Evolutionary conservation across 2,329 filamentous ascomycete genomes (phyloP).

Genomic region (Cryphonectria carpinicola): DNA sequence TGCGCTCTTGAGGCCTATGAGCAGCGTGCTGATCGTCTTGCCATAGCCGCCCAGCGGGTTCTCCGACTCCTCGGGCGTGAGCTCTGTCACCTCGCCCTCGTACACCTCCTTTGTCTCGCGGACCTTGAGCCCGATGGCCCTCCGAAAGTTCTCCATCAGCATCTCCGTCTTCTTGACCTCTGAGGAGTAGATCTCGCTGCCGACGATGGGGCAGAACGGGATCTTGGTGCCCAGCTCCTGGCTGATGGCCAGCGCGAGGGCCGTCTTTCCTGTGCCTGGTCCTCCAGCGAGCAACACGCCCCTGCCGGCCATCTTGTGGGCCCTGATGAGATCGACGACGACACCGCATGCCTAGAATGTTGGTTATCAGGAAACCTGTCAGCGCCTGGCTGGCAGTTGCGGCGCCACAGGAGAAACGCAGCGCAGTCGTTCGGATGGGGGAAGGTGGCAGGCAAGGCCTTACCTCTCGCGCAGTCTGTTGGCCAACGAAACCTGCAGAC

Average conservation of each 20-base stretch:
- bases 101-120: slow-evolving; percentile 99
- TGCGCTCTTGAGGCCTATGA: slow-evolving; percentile 93
- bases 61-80: slow-evolving; percentile 96
- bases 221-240: slow-evolving; percentile 98
- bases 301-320: slow-evolving; percentile 96
- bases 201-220: slow-evolving; percentile 96
- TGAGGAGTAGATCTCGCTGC: slow-evolving; percentile 95
- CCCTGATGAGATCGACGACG: slow-evolving; percentile 91
- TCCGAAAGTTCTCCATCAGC: slow-evolving; percentile 98
- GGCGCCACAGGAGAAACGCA: neutral
- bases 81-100: slow-evolving; percentile 96
- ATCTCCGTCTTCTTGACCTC: slow-evolving; percentile 99
- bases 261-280: slow-evolving; percentile 96
- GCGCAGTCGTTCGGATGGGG: slow-evolving; percentile 3
- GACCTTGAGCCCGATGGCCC: slow-evolving; percentile 94
- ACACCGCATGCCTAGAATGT: slow-evolving; percentile 81
- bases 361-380: slow-evolving; percentile 18
- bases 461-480: slow-evolving; percentile 86
- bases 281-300: slow-evolving; percentile 93
- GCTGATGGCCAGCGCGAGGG: slow-evolving; percentile 90
- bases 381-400: slow-evolving; percentile 1
- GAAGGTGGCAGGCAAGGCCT: slow-evolving; percentile 29
- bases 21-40: slow-evolving; percentile 92
- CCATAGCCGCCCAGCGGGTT: slow-evolving; percentile 97
- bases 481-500: slow-evolving; percentile 85